A percentile compares a stretch with the other conserved stretches of the same genome.
Evolutionary conservation across 2,329 filamentous ascomycete genomes (phyloP).

Genomic region (Aspergillus brasiliensis): DNA sequence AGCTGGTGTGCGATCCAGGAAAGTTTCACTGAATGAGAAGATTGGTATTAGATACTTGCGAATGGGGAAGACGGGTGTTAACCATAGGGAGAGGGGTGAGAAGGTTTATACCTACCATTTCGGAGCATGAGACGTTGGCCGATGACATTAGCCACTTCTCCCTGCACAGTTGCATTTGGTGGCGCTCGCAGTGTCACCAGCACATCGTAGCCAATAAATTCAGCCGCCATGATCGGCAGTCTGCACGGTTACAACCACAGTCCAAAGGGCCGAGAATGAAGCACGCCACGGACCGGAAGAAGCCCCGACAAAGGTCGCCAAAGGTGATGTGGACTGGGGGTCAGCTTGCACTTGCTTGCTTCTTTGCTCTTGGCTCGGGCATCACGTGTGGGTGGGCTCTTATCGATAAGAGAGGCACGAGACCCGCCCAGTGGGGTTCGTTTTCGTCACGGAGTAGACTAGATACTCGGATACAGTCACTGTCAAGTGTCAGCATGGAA

Average conservation of each 20-base stretch:
- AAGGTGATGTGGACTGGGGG: not conserved
- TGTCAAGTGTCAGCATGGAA: no score
- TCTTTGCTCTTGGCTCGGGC: conserved; percentile 8
- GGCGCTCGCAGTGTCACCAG: conserved; percentile 70
- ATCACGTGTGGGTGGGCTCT: conserved; percentile 26
- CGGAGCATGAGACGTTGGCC: conserved; percentile 69
- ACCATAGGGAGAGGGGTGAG: not conserved
- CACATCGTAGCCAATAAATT: conserved; percentile 77
- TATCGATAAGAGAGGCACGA: conserved; percentile 28
- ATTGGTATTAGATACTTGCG: conserved; percentile 32
- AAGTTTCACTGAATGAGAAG: conserved; percentile 42
- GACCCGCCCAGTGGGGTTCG: conserved; percentile 6
- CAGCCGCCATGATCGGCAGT: conserved; percentile 59
- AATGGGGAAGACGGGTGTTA: not conserved
- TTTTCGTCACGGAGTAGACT: not conserved
- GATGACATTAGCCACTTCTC: conserved; percentile 70
- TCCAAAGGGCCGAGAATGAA: not conserved
- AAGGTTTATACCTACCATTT: conserved; percentile 60
- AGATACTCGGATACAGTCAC: no score
- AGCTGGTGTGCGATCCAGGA: conserved; percentile 56
- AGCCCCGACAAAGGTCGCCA: not conserved
- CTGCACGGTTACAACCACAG: not conserved
- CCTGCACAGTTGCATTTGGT: conserved; percentile 65
- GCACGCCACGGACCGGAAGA: conserved; percentile 9
- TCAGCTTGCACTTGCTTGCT: conserved; percentile 18